Base-by-base conservation (phyloP, 2,329 filamentous ascomycete species). In the Fusarium compactum region DNA sequence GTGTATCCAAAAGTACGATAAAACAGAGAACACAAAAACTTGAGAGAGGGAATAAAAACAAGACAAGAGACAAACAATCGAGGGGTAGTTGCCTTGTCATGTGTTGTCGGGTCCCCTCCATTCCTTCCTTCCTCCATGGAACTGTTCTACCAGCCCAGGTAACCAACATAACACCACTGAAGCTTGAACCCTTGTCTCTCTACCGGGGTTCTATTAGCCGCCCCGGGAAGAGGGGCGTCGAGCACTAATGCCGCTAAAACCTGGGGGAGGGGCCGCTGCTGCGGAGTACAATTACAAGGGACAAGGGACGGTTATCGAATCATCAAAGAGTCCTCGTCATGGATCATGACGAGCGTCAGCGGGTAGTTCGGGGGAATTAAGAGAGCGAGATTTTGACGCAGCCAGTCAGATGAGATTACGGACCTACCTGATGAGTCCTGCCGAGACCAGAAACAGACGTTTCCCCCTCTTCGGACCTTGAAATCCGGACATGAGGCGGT, bases 51-150 rank as follows among this genome's bases (percentile, higher is more conserved):
- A 59, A 60, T 65, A 60, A 50, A 57, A 53, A 58, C 27, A 52
- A 57, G 30, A 62, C 24, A 48, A 57, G 24, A 59, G 34, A 55
- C 38, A 62, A 55, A 53, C 25, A 60, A 67, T 30, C 62, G 69
- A 72, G 69, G 69, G 69, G 65, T 47, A 53, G 50, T 41, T 29
- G 6, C 27, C 46, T 71, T 71, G 69, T 72, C 69, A 71, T 70
- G 69, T 70, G 69, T 71, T 71, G 69, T 59, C 60, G 30, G 62
- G 22, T 52, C 57, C 52, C 62, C 57, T 65, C 61, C 65, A 65
- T 66, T 46, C 61, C 50, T 54, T 45, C 51, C 56, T 58, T 52
- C 58, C 63, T 32, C 46, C 47, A 43, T 29, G 16, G 44, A 46
- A 52, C 24, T 40, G 18, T 53, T 41, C 44, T 47, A 47, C 25